Evolutionary conservation across 257 asterid genomes (phyloP), one percentile per base, ranked within the genome.

Genomic region (Misopates orontium): DNA sequence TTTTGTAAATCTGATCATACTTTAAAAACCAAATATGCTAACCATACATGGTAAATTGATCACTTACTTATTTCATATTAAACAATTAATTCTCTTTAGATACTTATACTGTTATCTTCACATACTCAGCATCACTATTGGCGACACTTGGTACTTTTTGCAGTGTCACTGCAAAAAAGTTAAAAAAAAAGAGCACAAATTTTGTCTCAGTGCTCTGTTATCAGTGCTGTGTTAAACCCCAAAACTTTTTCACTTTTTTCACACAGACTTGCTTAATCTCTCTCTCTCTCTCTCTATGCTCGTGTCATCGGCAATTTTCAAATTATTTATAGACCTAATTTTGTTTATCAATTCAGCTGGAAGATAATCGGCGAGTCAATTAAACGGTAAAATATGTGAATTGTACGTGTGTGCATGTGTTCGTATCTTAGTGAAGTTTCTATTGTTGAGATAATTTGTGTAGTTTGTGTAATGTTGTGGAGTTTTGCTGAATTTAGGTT

Each of bases 151-250:
- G n/a, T n/a, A 2, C 2, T 6, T 28, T 28, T 2, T 2, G 36
- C 36, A 28, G 36, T 28, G 6, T 28, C 36, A 2, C 36, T 28
- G 36, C 36, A 2, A 28, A 6, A 28, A 28, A 28, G 36, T 12
- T 11, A 13, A 15, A 20, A 41, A 14, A 19, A 20, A 18, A n/a
- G 21, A n/a, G 51, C 54, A 40, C 40, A 14, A 20, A 19, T 39
- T 59, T 17, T 21, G 4, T 21, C 21, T 60, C 54, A 41, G 21
- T 60, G 66, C 66, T 60, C 40, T 20, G 66, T 41, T 60, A 42
- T 60, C 53, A 60, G 66, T 60, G 66, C 66, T 21, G 36, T 28
- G 36, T 28, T 63, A 58, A 63, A 47, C 1, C 45, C 47, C 68
- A 5, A 63, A 45, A 13, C 16, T 23, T 28, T 48, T 16, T 62